phyloP scores from a whole-genome alignment of 1,284 basidiomycete species.

The Omphalotus olearius region DNA sequence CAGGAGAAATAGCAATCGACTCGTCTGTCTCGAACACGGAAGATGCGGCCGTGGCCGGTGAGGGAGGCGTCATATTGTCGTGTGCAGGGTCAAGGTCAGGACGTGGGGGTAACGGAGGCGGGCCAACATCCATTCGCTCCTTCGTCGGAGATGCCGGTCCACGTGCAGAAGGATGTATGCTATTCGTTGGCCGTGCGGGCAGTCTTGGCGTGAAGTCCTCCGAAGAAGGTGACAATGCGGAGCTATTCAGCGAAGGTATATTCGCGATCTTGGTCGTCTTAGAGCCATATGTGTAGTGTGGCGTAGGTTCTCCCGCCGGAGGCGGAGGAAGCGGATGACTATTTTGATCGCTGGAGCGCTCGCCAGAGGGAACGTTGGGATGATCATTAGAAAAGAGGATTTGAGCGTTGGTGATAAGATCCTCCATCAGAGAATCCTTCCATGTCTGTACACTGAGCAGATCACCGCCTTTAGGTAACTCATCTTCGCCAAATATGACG shows the following conservation, averaged over 20 bases:
- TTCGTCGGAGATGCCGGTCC: slow-evolving; percentile 37
- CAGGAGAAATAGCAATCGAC: slow-evolving; percentile 13
- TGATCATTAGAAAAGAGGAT: slow-evolving; percentile 56
- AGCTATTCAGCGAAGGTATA: slow-evolving; percentile 32
- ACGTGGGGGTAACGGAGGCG: slow-evolving; percentile 25
- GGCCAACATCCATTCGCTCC: slow-evolving; percentile 22
- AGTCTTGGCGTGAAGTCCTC: slow-evolving; percentile 71
- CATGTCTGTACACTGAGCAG: slow-evolving; percentile 65
- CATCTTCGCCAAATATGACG: slow-evolving; percentile 88
- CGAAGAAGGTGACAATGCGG: slow-evolving; percentile 22
- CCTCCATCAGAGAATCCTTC: slow-evolving; percentile 88
- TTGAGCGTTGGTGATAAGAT: slow-evolving; percentile 70
- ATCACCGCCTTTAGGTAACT: slow-evolving; percentile 71
- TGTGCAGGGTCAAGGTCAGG: slow-evolving; percentile 1
- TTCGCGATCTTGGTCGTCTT: slow-evolving; percentile 57
- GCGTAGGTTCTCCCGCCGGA: slow-evolving; percentile 53
- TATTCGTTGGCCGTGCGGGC: slow-evolving; percentile 62
- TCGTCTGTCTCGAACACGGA: slow-evolving; percentile 24
- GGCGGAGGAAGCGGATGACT: slow-evolving; percentile 68
- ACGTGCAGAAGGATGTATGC: slow-evolving; percentile 72
- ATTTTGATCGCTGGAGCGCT: slow-evolving; percentile 18
- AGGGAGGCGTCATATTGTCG: slow-evolving; percentile 19
- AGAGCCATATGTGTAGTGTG: slow-evolving; percentile 59
- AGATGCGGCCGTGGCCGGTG: slow-evolving; percentile 25
- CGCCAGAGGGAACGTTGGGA: slow-evolving; percentile 10